Percentiles rank a stretch among this genome's conserved stretches.
Conservation (phyloP, 768 basidiomycete genomes). For the Boletus reticulatus region DNA sequence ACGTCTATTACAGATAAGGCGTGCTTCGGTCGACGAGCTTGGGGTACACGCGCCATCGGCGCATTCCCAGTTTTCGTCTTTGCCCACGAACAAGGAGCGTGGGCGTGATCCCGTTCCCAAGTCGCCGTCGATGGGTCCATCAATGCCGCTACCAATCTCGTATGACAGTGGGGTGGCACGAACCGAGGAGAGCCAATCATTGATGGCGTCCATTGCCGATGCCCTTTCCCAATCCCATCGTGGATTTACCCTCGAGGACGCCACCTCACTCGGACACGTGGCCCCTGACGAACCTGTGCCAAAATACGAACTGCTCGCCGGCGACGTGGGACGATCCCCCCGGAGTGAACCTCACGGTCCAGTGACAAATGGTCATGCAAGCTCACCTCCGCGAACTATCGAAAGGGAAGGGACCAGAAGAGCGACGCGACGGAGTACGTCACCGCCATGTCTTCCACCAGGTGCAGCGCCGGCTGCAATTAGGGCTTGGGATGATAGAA, state of each 20-base stretch:
- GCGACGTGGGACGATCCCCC: background rate
- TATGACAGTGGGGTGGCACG: conserved; percentile 2
- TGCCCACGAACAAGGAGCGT: conserved; percentile 47
- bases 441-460: conserved; percentile 41
- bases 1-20: conserved; percentile 9
- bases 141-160: conserved; percentile 3
- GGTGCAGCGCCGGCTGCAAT: conserved; percentile 39
- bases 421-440: conserved; percentile 29
- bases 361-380: conserved; percentile 14
- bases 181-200: conserved; percentile 29
- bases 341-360: conserved; percentile 20
- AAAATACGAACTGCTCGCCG: conserved; percentile 33
- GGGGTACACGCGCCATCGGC: conserved; percentile 13
- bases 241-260: conserved; percentile 24
- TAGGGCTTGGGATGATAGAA: conserved; percentile 37
- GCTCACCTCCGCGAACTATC: conserved; percentile 4
- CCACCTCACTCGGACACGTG: conserved; percentile 16
- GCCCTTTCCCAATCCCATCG: conserved; percentile 33
- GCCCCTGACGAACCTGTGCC: conserved; percentile 36
- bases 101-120: conserved; percentile 32
- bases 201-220: conserved; percentile 38
- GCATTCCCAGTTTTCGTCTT: conserved; percentile 56
- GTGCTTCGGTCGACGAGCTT: conserved; percentile 27
- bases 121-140: conserved; percentile 9
- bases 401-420: conserved; percentile 23